Conservation (phyloP, 768 basidiomycete genomes). For the Amanita brunnescens region DNA sequence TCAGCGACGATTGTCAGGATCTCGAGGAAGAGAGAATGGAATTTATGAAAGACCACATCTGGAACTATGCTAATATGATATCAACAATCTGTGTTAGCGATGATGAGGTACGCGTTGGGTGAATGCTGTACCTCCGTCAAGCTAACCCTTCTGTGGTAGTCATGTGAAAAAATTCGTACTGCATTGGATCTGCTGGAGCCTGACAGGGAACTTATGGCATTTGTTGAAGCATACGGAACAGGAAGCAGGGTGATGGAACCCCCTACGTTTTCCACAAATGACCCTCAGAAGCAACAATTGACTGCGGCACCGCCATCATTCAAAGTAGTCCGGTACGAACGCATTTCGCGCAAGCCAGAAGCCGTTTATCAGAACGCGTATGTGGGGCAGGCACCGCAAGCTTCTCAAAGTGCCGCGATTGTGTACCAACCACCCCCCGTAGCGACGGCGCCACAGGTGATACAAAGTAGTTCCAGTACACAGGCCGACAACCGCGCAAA, state of each 20-base stretch:
- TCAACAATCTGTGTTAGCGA: slow-evolving; percentile 94
- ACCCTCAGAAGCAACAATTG: slow-evolving; percentile 19
- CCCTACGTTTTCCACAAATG: slow-evolving; percentile 65
- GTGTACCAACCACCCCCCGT: slow-evolving; percentile 18
- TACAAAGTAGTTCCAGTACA: not conserved
- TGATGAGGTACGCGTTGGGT: slow-evolving; percentile 57
- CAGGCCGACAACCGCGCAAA: not conserved
- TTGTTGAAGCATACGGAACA: slow-evolving; percentile 83
- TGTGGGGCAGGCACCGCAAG: slow-evolving; percentile 8
- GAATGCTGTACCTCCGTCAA: slow-evolving; percentile 1
- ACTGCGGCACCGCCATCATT: not conserved
- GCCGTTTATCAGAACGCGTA: slow-evolving; percentile 2
- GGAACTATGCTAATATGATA: slow-evolving; percentile 91
- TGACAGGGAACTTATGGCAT: slow-evolving; percentile 74
- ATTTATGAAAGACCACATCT: slow-evolving; percentile 89
- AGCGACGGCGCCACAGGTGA: not conserved
- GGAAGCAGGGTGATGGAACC: slow-evolving; percentile 77
- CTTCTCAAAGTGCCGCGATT: not conserved
- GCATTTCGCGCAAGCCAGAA: slow-evolving; percentile 5
- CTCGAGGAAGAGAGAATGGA: slow-evolving; percentile 92
- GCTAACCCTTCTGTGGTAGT: slow-evolving; percentile 39
- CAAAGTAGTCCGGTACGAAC: not conserved
- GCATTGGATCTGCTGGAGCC: slow-evolving; percentile 83
- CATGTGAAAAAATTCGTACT: slow-evolving; percentile 82
- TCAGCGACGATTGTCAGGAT: slow-evolving; percentile 96